Percentiles rank a stretch among this genome's conserved stretches.
These are phyloP conservation scores for Agrostemma githago DNA, from an alignment of 148 eudicot genomes.

Conservation along the genomic window DNA sequence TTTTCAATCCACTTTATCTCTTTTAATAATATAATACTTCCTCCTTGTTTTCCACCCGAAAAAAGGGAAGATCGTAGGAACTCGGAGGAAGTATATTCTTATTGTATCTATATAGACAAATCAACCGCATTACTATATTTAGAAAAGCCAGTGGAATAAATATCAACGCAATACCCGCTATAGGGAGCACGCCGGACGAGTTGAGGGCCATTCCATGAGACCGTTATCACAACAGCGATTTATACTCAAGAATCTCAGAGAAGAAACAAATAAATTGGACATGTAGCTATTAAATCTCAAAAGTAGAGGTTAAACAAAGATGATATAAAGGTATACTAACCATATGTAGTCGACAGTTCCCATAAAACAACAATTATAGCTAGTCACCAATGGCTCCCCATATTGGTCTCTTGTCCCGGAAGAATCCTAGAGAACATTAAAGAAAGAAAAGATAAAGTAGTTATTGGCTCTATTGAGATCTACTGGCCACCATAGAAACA, in stretches of 20 bases:
- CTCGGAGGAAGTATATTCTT: too few species aligned
- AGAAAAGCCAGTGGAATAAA: too few species aligned
- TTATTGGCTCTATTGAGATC: background rate
- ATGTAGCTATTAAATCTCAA: background rate
- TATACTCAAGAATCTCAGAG: background rate
- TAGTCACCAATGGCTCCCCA: slow-evolving; percentile 89
- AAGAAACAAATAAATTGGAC: slow-evolving; percentile 3
- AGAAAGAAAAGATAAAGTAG: background rate
- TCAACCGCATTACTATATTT: too few species aligned
- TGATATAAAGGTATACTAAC: slow-evolving; percentile 29
- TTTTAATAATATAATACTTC: too few species aligned
- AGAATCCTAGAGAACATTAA: slow-evolving; percentile 41
- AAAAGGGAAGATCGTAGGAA: too few species aligned
- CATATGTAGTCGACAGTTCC: slow-evolving; percentile 98
- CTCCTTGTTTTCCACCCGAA: too few species aligned
- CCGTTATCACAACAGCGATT: too few species aligned
- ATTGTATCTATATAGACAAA: too few species aligned
- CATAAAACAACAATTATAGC: slow-evolving; percentile 66
- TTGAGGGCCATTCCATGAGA: too few species aligned
- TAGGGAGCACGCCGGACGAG: too few species aligned
- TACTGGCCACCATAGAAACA: background rate
- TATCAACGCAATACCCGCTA: too few species aligned
- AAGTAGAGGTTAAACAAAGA: slow-evolving; percentile 9
- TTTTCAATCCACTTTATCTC: too few species aligned
- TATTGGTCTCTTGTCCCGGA: slow-evolving; percentile 71